A percentile compares a stretch with the other conserved stretches of the same genome.
These are phyloP conservation scores for Meyerozyma smithsonii DNA, from an alignment of 1,139 yeast genomes.

Conservation along the genomic window DNA sequence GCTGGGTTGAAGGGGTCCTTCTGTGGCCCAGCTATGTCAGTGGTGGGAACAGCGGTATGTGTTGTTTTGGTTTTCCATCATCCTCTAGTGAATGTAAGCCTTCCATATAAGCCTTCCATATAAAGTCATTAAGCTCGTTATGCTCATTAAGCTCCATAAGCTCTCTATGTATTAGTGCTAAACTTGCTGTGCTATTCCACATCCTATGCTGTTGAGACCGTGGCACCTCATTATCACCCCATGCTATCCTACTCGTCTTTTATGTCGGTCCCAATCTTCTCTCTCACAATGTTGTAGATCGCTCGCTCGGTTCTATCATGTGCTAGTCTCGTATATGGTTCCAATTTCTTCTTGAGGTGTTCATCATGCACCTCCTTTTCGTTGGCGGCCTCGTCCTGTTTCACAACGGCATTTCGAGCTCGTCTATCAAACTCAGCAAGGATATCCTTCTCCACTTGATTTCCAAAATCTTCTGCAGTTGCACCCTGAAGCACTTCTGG, in stretches of 20 bases:
- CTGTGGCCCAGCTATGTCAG: too few relatives aligned
- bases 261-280: conserved; percentile 13
- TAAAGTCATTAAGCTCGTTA: too few relatives aligned
- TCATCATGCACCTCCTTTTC: conserved; percentile 15
- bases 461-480: conserved; percentile 26
- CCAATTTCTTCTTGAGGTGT: conserved; percentile 30
- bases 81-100: background rate
- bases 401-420: background rate
- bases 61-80: background rate
- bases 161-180: too few relatives aligned
- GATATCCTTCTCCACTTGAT: conserved; percentile 20
- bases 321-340: conserved; percentile 24
- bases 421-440: conserved; percentile 5
- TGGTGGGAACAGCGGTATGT: conserved; percentile 1
- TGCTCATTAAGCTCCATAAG: too few relatives aligned
- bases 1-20: too few relatives aligned
- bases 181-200: too few relatives aligned
- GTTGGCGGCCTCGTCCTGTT: conserved; percentile 6
- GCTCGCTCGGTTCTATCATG: conserved; percentile 25
- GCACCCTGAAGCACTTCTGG: conserved; percentile 10
- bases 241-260: too few relatives aligned
- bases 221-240: too few relatives aligned
- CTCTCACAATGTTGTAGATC: conserved; percentile 22
- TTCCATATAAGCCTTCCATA: too few relatives aligned
- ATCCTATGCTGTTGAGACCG: too few relatives aligned